Evolutionary conservation across 768 basidiomycete genomes (phyloP).

Genomic region (Mycena chlorophos): DNA sequence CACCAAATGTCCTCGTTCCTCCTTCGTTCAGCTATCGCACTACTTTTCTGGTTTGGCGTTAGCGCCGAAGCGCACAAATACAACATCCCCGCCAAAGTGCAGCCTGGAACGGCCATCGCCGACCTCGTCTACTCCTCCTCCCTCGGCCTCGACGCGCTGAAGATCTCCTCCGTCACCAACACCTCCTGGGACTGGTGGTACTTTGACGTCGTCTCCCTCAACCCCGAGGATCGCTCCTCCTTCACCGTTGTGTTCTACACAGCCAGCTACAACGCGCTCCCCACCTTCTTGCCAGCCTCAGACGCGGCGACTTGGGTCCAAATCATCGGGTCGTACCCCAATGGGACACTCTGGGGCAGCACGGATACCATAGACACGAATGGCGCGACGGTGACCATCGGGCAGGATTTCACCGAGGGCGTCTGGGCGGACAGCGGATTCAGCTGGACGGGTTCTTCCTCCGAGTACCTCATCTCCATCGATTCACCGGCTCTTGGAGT

Average conservation of each 20-base stretch:
- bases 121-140: constrained; percentile 7
- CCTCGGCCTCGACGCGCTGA: constrained; percentile 16
- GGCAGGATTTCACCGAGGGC: constrained; percentile 9
- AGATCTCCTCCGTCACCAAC: constrained; percentile 15
- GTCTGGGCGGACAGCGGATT: constrained; percentile 18
- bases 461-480: constrained; percentile 10
- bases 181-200: constrained; percentile 23
- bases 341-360: constrained; percentile 11
- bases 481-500: constrained; percentile 17
- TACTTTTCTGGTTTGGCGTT: too few species aligned
- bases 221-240: constrained; percentile 9
- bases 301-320: constrained; percentile 8
- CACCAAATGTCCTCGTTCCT: too few species aligned
- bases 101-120: too few species aligned
- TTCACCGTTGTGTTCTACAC: constrained; percentile 22
- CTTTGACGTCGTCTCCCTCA: constrained; percentile 24
- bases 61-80: too few species aligned
- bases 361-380: not conserved
- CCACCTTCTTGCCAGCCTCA: constrained; percentile 2
- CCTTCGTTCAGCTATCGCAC: too few species aligned
- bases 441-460: constrained; percentile 7
- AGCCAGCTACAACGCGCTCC: constrained; percentile 12
- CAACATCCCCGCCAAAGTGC: too few species aligned
- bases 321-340: constrained; percentile 12
- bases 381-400: constrained; percentile 5